Conservation (phyloP, 2,329 filamentous ascomycete species). For the Corinectria fuckeliana region DNA sequence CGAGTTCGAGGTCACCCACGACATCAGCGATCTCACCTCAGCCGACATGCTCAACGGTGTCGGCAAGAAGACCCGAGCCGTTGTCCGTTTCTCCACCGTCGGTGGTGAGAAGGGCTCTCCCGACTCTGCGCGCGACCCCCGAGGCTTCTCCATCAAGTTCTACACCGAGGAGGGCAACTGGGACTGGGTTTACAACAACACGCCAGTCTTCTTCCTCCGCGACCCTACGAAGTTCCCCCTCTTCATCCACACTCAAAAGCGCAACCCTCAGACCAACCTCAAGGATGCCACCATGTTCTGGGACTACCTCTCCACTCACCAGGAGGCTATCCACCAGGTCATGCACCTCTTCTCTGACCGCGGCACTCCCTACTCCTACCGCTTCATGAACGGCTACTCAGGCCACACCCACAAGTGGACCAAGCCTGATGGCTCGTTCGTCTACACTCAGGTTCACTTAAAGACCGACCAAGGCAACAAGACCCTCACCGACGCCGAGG, state of each 20-base stretch:
- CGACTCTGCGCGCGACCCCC: conserved; percentile 72
- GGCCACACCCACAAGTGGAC: conserved; percentile 72
- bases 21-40: conserved; percentile 60
- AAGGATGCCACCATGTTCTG: conserved; percentile 70
- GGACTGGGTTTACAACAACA: conserved; percentile 80
- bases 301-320: conserved; percentile 60
- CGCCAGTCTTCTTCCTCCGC: conserved; percentile 77
- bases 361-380: conserved; percentile 69
- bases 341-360: conserved; percentile 71
- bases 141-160: conserved; percentile 64
- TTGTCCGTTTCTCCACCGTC: conserved; percentile 75
- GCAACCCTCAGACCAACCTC: conserved; percentile 74
- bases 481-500: conserved; percentile 64
- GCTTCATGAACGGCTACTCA: conserved; percentile 72
- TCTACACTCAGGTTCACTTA: conserved; percentile 70
- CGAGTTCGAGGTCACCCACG: conserved; percentile 64
- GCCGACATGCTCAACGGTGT: conserved; percentile 59
- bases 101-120: conserved; percentile 70
- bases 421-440: conserved; percentile 69
- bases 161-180: conserved; percentile 75
- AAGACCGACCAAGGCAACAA: conserved; percentile 69
- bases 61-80: conserved; percentile 62
- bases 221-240: conserved; percentile 77
- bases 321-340: conserved; percentile 56
- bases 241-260: conserved; percentile 81